Evolutionary conservation across 2,329 filamentous ascomycete genomes (phyloP), one percentile per base, ranked within the genome.

Genomic region (Aureobasidium sp.): DNA sequence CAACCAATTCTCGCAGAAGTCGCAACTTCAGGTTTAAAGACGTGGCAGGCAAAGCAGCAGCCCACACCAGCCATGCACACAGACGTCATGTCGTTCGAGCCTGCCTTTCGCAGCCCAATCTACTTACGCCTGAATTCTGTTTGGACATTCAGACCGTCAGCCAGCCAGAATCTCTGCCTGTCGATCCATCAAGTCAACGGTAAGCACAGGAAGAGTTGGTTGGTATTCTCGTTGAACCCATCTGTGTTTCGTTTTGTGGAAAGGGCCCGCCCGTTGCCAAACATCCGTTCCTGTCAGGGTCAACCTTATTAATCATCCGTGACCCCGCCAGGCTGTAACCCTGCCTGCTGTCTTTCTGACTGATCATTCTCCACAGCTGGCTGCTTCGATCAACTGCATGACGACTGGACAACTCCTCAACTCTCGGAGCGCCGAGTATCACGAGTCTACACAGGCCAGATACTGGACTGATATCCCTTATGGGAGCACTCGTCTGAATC

Each of bases 401-500:
- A 23, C 27, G 15, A 20, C 46, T 23, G 27, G 8, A n/a, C 29
- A 13, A 9, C 27, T 29, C 15, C 17, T 29, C 26, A 29, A 15
- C 13, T 29, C 26, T 15, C 46, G 8, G 17, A 48, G 26, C 13
- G 46, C 23, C 20, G 50, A 53, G 15, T 39, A 37, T n/a, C 7
- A 26, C 10, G 50, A 53, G 34, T 27, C 34, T 36, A 3, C 13
- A 3, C 26, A 29, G 41, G 57, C 39, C 20, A 34, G 37, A 20
- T 23, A 60, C 34, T 51, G 48, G 26, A 26, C 26, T 34, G 29
- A 51, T 26, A 32, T 60, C 9, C 27, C 39, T 4, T 74, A 74
- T 63, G 68, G 66, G 36, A 62, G 67, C 26, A 71, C 70, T 15
- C 61, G 47, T 23, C 73, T 79, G 23, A 77, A 78, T 64, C 78